Percentiles rank a stretch among this genome's conserved stretches.
Evolutionary conservation across 2,329 filamentous ascomycete species (phyloP).

Genomic region (Boeremia lycopersici): DNA sequence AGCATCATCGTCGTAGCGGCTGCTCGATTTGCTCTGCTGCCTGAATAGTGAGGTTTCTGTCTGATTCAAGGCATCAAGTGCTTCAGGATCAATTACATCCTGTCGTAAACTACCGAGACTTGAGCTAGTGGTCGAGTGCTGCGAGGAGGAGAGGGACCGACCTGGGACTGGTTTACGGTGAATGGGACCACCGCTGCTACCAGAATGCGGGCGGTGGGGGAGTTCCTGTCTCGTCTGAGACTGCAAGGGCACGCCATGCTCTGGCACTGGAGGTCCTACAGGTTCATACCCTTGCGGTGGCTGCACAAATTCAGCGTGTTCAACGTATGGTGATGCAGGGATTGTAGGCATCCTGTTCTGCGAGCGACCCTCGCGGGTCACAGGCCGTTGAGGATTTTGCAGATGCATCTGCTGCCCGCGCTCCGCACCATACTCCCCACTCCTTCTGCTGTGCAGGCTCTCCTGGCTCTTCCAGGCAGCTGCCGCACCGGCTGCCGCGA

Average conservation of each 20-base stretch:
- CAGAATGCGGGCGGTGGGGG: conserved; percentile 33
- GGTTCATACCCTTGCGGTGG: conserved; percentile 40
- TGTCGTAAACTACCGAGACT: conserved; percentile 53
- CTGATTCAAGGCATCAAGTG: conserved; percentile 49
- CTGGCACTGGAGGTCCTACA: conserved; percentile 43
- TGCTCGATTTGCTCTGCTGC: conserved; percentile 51
- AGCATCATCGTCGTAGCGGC: conserved; percentile 67
- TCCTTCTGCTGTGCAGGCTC: conserved; percentile 37
- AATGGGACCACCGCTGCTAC: conserved; percentile 33
- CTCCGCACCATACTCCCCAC: conserved; percentile 38
- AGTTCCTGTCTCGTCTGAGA: conserved; percentile 31
- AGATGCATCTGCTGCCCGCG: conserved; percentile 29
- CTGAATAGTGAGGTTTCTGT: conserved; percentile 33
- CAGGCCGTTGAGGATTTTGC: conserved; percentile 57
- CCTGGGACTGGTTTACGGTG: conserved; percentile 51
- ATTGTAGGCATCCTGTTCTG: conserved; percentile 53
- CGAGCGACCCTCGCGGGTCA: conserved; percentile 60
- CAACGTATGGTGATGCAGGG: conserved; percentile 52
- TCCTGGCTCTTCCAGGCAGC: conserved; percentile 49
- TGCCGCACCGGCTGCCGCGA: conserved; percentile 48
- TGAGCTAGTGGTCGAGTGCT: conserved; percentile 48
- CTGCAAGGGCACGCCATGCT: conserved; percentile 39
- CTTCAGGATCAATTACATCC: conserved; percentile 53
- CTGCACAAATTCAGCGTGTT: conserved; percentile 47
- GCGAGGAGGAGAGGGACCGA: conserved; percentile 48